Evolutionary conservation across 1,284 basidiomycete species (phyloP), one percentile per base, ranked within the genome.

Genomic region (Coniferiporia sulphurascens): DNA sequence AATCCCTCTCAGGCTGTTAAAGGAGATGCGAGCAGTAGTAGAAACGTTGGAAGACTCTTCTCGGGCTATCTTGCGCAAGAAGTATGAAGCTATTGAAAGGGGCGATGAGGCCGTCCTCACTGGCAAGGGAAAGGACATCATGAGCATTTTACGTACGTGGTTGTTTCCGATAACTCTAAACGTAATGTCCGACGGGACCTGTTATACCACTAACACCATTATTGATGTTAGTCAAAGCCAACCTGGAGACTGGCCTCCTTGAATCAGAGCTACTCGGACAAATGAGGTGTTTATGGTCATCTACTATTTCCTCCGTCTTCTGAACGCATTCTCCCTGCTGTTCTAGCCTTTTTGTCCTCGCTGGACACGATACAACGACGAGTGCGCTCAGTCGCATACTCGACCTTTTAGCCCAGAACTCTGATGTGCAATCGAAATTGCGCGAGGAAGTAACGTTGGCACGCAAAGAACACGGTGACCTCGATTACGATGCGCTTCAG

Each of bases 401-500:
- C 10, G 62, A 69, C 45, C 56, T 69, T 35, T 67, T 73, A 7
- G 67, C 70, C n/a, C 43, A 62, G 17, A 51, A 69, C 34, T 67
- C 63, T 0, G 58, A 63, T 0, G 66, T 68, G 2, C 72, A 74
- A 57, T 62, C 57, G 5, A 61, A 64, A 8, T 64, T 74, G 1
- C 68, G 71, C 17, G 58, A 50, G 1, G 72, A 74, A 55, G 57
- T 74, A n/a, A 58, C 63, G 12, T 55, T 43, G 9, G 70, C 71
- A 0, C 65, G 65, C 45, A 15, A 48, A 5, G 63, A 58, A 6
- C 32, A 48, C 9, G 61, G 61, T n/a, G 59, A 64, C 35, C 61
- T 76, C 21, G 64, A 70, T 12, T 75, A 77, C 48, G 72, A 77
- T 55, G 48, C 67, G 15, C 66, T 77, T 51, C 64, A 67, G 57